These are phyloP conservation scores for Salix caprea DNA, from an alignment of 345 rosid species.

Conservation along the genomic window DNA sequence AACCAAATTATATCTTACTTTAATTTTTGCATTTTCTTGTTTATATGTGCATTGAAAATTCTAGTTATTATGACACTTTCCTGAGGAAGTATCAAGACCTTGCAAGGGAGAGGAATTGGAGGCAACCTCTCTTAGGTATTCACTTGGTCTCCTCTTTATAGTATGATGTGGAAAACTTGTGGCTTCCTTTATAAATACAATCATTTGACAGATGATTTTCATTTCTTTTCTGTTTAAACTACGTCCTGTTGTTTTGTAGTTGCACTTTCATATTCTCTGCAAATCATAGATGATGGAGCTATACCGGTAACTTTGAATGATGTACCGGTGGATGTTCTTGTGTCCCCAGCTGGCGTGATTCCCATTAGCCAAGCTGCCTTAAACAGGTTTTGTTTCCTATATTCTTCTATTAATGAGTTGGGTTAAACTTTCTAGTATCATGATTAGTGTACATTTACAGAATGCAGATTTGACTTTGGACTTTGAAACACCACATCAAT, in stretches of 20 bases:
- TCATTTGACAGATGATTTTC: not conserved
- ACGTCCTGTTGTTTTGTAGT: slow-evolving; percentile 42
- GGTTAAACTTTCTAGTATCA: not conserved
- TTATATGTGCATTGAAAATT: slow-evolving; percentile 15
- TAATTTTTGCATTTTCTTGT: slow-evolving; percentile 14
- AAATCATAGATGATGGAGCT: slow-evolving; percentile 66
- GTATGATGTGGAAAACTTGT: not conserved
- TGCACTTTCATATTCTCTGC: slow-evolving; percentile 82
- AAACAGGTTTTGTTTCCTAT: slow-evolving; percentile 39
- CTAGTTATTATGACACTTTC: slow-evolving; percentile 80
- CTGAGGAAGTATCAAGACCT: slow-evolving; percentile 65
- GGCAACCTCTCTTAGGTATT: slow-evolving; percentile 68
- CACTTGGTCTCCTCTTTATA: not conserved
- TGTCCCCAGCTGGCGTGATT: slow-evolving; percentile 67
- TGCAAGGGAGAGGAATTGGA: slow-evolving; percentile 69
- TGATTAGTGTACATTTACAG: slow-evolving; percentile 12
- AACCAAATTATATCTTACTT: not conserved
- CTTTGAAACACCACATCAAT: slow-evolving; percentile 1
- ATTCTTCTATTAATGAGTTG: slow-evolving; percentile 5
- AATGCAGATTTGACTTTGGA: slow-evolving; percentile 30
- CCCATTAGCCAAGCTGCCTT: slow-evolving; percentile 55
- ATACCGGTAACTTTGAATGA: slow-evolving; percentile 63
- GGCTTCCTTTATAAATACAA: not conserved
- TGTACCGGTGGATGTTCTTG: slow-evolving; percentile 66
- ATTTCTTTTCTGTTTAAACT: not conserved